Percentiles rank a stretch among this genome's conserved stretches.
Evolutionary conservation across 2,329 filamentous ascomycete species (phyloP).

Genomic region (Colletotrichum acutatum): DNA sequence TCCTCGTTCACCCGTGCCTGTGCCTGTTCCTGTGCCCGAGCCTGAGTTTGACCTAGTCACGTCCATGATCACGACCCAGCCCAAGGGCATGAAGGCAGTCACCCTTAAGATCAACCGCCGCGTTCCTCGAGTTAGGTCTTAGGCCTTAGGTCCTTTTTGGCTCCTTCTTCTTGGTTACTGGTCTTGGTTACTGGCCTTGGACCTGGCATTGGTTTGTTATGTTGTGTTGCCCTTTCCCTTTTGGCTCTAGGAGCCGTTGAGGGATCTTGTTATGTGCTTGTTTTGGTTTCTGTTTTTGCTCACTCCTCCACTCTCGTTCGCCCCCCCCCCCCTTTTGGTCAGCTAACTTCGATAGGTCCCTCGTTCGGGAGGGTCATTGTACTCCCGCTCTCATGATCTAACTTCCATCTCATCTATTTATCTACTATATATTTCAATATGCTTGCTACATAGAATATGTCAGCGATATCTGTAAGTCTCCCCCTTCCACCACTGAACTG

Average conservation of each 20-base stretch:
- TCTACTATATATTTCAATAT: not conserved
- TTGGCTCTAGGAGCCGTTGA: not conserved
- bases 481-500: too few relatives aligned
- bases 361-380: conserved; percentile 3
- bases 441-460: not conserved
- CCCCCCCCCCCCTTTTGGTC: not conserved
- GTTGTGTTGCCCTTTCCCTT: not conserved
- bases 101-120: not conserved
- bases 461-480: not conserved
- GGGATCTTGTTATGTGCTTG: not conserved
- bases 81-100: not conserved
- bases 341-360: not conserved
- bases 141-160: not conserved
- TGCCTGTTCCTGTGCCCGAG: not conserved
- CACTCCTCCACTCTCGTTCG: not conserved
- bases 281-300: not conserved
- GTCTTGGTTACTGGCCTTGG: not conserved
- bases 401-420: not conserved
- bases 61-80: not conserved
- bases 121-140: not conserved
- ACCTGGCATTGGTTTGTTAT: not conserved
- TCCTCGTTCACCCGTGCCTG: not conserved
- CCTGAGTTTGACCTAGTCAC: not conserved
- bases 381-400: not conserved
- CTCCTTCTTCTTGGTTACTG: not conserved